Evolutionary conservation across 371 early-diverging fungal genomes (phyloP), one percentile per base, ranked within the genome.

Genomic region (Actinomucor elegans): DNA sequence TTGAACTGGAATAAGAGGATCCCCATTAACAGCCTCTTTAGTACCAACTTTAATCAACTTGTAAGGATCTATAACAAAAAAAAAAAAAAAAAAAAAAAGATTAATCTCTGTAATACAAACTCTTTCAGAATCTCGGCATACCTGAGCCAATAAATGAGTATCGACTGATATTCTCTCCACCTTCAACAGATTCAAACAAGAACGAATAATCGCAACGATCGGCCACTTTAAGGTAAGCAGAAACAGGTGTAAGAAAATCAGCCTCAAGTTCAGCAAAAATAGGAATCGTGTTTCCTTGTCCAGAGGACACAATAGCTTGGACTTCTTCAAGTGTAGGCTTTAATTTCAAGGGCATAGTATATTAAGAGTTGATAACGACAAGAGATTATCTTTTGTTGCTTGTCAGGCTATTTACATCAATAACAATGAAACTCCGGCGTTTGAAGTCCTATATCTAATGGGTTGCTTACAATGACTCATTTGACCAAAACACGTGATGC

Each of bases 161-260:
- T 45, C 96, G 89, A 17, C 95, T 91, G 71, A 94, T 92, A 54
- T 87, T 91, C 57, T 96, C 98, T 35, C 94, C 94, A 47, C 96
- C 96, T 46, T 85, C 80, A 21, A 96, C 94, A n/a, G 94, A 94
- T 64, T 98, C 98, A 34, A 98, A 87, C 50, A 97, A 60, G 66
- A 98, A 98, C 14, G 94, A 93, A 65, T 93, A 84, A 31, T 82
- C 81, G 63, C 86, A 82, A 45, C 83, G 78, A 45, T 88, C 80
- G 15, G 94, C 80, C 9, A 97, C 81, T 64, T 90, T 91, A 46
- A 97, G 88, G 62, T 96, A 98, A 12, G 95, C 96, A 27, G 93
- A 83, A n/a, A 97, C 94, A 23, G 98, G 98, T 9, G 97, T 98
- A 36, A 96, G 75, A 57, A 94, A 80, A 66, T 98, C 98, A 18